Conservation (phyloP, 148 eudicot species). For the Camellia sinensis region DNA sequence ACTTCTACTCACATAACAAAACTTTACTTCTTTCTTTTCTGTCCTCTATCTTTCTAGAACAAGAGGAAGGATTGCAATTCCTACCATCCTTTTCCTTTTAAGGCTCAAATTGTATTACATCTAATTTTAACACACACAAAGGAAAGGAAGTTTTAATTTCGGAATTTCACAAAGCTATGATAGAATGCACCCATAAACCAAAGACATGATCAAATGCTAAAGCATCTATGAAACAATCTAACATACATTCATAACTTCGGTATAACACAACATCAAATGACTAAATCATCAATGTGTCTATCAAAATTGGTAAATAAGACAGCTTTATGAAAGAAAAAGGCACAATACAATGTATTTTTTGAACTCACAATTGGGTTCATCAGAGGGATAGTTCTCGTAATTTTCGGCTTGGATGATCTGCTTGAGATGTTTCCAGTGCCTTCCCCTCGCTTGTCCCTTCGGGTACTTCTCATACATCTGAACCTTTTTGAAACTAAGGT, state of each 20-base stretch:
- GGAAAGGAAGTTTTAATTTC: neutral
- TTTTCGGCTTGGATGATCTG: slow-evolving; percentile 91
- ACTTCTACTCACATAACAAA: too few relatives aligned
- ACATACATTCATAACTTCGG: neutral
- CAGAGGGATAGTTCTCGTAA: slow-evolving; percentile 53
- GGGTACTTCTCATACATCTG: slow-evolving; percentile 91
- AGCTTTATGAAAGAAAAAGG: neutral
- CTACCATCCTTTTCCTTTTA: too few relatives aligned
- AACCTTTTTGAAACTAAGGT: slow-evolving; percentile 73
- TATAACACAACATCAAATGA: neutral
- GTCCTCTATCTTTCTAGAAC: too few relatives aligned
- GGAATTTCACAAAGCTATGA: neutral
- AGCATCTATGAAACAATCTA: neutral
- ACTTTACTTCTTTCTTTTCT: too few relatives aligned
- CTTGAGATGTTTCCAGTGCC: slow-evolving; percentile 95
- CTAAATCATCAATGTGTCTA: neutral
- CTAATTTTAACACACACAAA: neutral
- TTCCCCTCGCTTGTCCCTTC: slow-evolving; percentile 78
- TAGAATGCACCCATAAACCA: neutral
- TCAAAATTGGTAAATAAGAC: neutral
- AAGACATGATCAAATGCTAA: neutral
- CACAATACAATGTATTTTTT: neutral
- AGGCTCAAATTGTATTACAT: neutral
- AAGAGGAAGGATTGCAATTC: too few relatives aligned
- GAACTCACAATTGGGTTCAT: slow-evolving; percentile 77